These are phyloP conservation scores for Penicillium manginii DNA, from an alignment of 495 filamentous ascomycete genomes.

Conservation along the genomic window DNA sequence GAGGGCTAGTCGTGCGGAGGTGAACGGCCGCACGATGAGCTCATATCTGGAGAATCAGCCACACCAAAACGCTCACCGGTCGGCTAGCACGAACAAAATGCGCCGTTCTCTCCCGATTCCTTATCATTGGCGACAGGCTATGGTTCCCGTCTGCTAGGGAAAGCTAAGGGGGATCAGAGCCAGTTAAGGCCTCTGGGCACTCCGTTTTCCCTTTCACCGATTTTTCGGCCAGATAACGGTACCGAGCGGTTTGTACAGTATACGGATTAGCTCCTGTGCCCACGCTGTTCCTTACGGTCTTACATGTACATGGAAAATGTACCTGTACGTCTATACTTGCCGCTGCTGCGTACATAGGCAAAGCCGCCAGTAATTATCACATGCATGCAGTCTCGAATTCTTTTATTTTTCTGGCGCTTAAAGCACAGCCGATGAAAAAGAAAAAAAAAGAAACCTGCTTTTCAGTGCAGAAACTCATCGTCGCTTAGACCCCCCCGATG, in stretches of 20 bases:
- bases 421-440: background rate
- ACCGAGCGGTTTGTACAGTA: background rate
- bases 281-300: background rate
- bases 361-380: background rate
- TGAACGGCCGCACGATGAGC: conserved; percentile 19
- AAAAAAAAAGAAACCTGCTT: conserved; percentile 13
- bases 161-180: background rate
- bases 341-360: background rate
- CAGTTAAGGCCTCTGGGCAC: background rate
- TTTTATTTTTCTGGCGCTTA: background rate
- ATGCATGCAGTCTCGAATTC: background rate
- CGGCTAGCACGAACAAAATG: conserved; percentile 8
- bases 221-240: background rate
- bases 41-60: conserved; percentile 10
- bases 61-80: conserved; percentile 28
- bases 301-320: background rate
- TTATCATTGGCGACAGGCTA: conserved; percentile 1
- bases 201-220: background rate
- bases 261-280: background rate
- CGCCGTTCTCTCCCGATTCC: conserved; percentile 31
- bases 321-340: too few relatives aligned
- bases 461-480: conserved; percentile 5
- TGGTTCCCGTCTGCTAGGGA: background rate
- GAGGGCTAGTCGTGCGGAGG: background rate
- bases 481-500: conserved; percentile 5